These are phyloP conservation scores for Elsinoe necatrix DNA, from an alignment of 2,329 filamentous ascomycete genomes.

Conservation along the genomic window DNA sequence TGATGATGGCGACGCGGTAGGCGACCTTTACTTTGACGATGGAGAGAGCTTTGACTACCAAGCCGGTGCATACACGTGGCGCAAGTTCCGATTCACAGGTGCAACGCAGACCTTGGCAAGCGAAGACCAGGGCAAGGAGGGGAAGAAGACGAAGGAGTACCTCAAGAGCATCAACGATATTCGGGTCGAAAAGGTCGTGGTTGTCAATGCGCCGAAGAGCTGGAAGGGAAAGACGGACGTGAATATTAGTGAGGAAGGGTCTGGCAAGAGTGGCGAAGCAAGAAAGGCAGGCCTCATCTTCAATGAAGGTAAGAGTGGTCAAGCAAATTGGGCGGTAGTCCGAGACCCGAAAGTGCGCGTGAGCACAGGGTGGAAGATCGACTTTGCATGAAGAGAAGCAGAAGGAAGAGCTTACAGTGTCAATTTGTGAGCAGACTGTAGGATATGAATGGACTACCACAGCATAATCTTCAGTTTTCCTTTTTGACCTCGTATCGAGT, in stretches of 20 bases:
- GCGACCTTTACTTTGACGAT: constrained; percentile 84
- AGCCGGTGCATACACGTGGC: constrained; percentile 79
- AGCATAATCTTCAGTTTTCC: too few relatives aligned
- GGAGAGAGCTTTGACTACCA: constrained; percentile 87
- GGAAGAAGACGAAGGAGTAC: constrained; percentile 61
- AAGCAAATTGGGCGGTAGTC: constrained; percentile 55
- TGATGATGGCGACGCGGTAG: constrained; percentile 62
- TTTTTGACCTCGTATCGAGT: too few relatives aligned
- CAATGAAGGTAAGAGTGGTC: constrained; percentile 42
- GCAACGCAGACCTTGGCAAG: constrained; percentile 54
- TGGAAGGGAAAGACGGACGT: constrained; percentile 61
- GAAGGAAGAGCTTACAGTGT: too few relatives aligned
- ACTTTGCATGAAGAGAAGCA: constrained; percentile 41
- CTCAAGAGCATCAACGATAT: constrained; percentile 71
- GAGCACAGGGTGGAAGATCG: constrained; percentile 55
- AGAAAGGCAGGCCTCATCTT: constrained; percentile 53
- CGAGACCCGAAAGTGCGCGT: constrained; percentile 56
- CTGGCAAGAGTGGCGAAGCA: constrained; percentile 35
- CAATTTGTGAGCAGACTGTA: too few relatives aligned
- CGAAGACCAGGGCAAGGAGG: constrained; percentile 51
- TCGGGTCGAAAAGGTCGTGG: constrained; percentile 70
- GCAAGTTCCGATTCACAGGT: constrained; percentile 60
- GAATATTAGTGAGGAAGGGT: constrained; percentile 53
- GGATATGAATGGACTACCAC: too few relatives aligned
- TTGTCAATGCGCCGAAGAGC: constrained; percentile 66